Evolutionary conservation across 768 basidiomycete genomes (phyloP).

Genomic region (Vararia minispora): DNA sequence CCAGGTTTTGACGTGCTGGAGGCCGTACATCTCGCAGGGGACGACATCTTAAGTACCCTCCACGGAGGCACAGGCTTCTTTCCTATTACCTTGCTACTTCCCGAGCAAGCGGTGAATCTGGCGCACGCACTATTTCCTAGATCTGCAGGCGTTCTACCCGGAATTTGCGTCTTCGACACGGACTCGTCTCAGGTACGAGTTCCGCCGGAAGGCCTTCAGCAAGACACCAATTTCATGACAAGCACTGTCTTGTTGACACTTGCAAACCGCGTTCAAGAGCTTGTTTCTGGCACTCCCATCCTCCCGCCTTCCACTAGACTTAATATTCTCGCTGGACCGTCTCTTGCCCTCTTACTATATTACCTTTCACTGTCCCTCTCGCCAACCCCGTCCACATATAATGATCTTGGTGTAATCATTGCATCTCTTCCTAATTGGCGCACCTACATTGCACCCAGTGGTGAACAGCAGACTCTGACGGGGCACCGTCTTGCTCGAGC

Average conservation of each 20-base stretch:
- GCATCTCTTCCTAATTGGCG: slow-evolving; percentile 22
- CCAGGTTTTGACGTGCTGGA: slow-evolving; percentile 26
- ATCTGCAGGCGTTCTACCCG: slow-evolving; percentile 23
- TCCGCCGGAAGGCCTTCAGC: slow-evolving; percentile 15
- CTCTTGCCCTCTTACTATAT: slow-evolving; percentile 33
- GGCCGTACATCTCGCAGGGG: slow-evolving; percentile 24
- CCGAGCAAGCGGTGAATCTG: slow-evolving; percentile 26
- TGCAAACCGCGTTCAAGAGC: slow-evolving; percentile 33
- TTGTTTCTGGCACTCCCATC: slow-evolving; percentile 16
- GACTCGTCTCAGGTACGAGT: slow-evolving; percentile 3
- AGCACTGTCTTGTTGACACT: slow-evolving; percentile 33
- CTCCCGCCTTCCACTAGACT: slow-evolving; percentile 18
- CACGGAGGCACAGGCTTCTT: slow-evolving; percentile 26
- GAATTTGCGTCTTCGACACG: slow-evolving; percentile 17
- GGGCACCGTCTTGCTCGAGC: slow-evolving; percentile 28
- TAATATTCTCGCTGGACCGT: slow-evolving; percentile 23
- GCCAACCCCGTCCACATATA: slow-evolving; percentile 35
- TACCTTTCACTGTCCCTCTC: slow-evolving; percentile 34
- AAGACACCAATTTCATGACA: slow-evolving; percentile 23
- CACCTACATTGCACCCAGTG: slow-evolving; percentile 7
- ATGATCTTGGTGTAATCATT: slow-evolving; percentile 39
- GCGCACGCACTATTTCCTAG: slow-evolving; percentile 27
- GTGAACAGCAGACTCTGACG: slow-evolving; percentile 15
- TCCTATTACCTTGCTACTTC: slow-evolving; percentile 31
- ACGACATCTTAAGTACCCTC: slow-evolving; percentile 22